Percentiles rank a stretch among this genome's conserved stretches.
Evolutionary conservation across 306 rosid species (phyloP).

Genomic region (Vicia sativa): DNA sequence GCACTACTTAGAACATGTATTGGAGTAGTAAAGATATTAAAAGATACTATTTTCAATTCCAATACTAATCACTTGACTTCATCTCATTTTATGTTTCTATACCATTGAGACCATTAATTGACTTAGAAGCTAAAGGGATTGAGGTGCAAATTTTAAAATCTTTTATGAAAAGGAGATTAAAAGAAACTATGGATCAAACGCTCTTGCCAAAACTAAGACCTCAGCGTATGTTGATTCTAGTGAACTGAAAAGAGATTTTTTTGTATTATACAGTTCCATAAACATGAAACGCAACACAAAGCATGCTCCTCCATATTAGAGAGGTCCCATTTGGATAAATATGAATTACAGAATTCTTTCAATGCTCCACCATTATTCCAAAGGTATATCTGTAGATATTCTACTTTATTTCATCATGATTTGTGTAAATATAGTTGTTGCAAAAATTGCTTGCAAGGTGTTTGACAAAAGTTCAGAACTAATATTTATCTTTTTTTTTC

Average conservation of each 20-base stretch:
- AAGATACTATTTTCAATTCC: slow-evolving; percentile 55
- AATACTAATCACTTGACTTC: slow-evolving; percentile 61
- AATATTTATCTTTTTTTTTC: no score
- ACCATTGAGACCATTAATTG: slow-evolving; percentile 89
- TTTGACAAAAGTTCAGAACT: no score
- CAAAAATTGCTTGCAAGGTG: no score
- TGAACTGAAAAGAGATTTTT: slow-evolving; percentile 2
- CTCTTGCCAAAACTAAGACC: slow-evolving; percentile 86
- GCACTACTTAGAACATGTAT: neutral
- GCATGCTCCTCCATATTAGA: slow-evolving; percentile 91
- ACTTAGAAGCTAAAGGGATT: slow-evolving; percentile 90
- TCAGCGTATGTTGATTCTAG: no score
- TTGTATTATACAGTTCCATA: slow-evolving; percentile 53
- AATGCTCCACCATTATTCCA: slow-evolving; percentile 84
- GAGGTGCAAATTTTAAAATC: slow-evolving; percentile 36
- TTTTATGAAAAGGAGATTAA: slow-evolving; percentile 24
- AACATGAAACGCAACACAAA: slow-evolving; percentile 93
- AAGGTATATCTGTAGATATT: slow-evolving; percentile 58
- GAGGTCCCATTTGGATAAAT: slow-evolving; percentile 92
- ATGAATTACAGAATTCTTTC: slow-evolving; percentile 80
- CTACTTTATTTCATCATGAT: neutral
- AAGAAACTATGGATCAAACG: slow-evolving; percentile 95
- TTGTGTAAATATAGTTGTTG: no score
- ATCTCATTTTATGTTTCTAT: slow-evolving; percentile 63
- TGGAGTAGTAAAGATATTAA: slow-evolving; percentile 5